phyloP scores from a whole-genome alignment of 345 rosid genomes.

The Laguncularia racemosa region DNA sequence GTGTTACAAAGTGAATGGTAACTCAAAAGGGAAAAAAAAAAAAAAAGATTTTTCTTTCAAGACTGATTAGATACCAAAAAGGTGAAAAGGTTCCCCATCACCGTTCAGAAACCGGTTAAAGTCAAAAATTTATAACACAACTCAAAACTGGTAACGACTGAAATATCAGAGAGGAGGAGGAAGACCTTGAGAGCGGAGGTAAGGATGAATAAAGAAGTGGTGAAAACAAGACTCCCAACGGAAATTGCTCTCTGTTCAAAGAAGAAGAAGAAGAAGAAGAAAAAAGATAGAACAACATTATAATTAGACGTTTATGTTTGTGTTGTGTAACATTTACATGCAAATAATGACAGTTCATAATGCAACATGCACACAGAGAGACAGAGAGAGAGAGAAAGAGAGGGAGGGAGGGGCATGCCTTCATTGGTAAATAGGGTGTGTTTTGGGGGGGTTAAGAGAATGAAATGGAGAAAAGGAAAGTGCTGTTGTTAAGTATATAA shows the following conservation, averaged over 20 bases:
- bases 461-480: no score
- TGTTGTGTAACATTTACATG: no score
- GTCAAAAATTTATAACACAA: no score
- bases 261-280: background rate
- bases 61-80: background rate
- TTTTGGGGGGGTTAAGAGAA: no score
- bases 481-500: background rate
- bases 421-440: constrained; percentile 5
- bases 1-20: no score
- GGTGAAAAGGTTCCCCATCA: no score
- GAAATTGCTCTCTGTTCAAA: constrained; percentile 23
- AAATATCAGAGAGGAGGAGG: background rate
- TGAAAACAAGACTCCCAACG: constrained; percentile 16
- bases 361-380: background rate
- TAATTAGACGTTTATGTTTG: no score
- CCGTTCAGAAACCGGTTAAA: no score
- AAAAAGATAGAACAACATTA: background rate
- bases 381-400: background rate
- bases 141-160: background rate
- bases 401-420: constrained; percentile 6
- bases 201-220: constrained; percentile 29
- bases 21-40: no score
- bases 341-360: no score
- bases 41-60: no score
- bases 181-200: constrained; percentile 58